Evolutionary conservation across 2,329 filamentous ascomycete genomes (phyloP).

Genomic region (Bertia moriformis): DNA sequence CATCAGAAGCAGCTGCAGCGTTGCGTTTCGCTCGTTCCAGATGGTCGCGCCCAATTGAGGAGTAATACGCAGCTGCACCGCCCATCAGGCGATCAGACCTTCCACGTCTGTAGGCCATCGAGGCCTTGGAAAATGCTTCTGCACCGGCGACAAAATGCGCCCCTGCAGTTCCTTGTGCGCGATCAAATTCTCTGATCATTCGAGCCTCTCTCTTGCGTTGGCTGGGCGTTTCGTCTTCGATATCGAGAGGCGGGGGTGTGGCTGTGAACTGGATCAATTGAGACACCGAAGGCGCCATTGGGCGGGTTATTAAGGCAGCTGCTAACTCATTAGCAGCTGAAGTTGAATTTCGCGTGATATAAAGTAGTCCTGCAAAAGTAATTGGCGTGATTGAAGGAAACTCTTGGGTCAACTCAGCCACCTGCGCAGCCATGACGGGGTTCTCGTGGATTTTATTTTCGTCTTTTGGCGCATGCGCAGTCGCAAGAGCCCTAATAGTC

Average conservation of each 20-base stretch:
- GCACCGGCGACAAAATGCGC: slow-evolving; percentile 28
- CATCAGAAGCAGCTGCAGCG: slow-evolving; percentile 36
- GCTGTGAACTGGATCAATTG: background rate
- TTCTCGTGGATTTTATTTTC: slow-evolving; percentile 20
- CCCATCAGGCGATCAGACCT: slow-evolving; percentile 42
- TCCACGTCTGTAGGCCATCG: slow-evolving; percentile 36
- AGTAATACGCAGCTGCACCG: slow-evolving; percentile 44
- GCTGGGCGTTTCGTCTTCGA: background rate
- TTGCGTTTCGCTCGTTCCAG: slow-evolving; percentile 30
- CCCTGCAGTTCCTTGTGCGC: slow-evolving; percentile 15
- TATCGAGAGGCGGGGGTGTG: background rate
- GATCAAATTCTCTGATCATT: background rate
- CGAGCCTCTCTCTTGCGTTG: background rate
- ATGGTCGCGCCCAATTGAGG: slow-evolving; percentile 35
- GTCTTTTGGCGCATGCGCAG: slow-evolving; percentile 22
- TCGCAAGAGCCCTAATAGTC: slow-evolving; percentile 35
- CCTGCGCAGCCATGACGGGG: slow-evolving; percentile 23
- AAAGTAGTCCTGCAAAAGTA: slow-evolving; percentile 33
- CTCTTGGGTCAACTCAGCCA: slow-evolving; percentile 31
- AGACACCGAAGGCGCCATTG: background rate
- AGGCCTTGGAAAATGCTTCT: slow-evolving; percentile 36
- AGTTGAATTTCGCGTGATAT: slow-evolving; percentile 35
- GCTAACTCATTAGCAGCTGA: slow-evolving; percentile 42
- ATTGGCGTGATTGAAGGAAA: slow-evolving; percentile 30
- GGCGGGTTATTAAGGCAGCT: slow-evolving; percentile 24